phyloP scores from a whole-genome alignment of 208 protist species.

The Trypanosoma conorhini region DNA sequence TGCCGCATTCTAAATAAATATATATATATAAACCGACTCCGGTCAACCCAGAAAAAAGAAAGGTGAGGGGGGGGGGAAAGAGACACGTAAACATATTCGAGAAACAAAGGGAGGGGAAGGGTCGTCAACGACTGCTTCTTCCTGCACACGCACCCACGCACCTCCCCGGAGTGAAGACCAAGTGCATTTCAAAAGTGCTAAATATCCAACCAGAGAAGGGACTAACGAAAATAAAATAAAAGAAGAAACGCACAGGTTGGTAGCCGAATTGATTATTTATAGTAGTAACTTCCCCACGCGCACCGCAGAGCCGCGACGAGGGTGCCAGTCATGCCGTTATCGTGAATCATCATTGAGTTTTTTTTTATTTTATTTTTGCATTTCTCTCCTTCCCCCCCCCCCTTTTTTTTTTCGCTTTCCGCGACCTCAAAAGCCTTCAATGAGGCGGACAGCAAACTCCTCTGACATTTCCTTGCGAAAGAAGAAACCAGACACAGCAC shows the following conservation, averaged over 20 bases:
- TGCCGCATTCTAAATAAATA: too few relatives aligned
- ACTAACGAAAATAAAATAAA: not conserved
- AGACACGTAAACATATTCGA: not conserved
- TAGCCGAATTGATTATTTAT: not conserved
- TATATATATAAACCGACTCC: not conserved
- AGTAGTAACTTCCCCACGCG: not conserved
- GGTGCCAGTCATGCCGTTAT: not conserved
- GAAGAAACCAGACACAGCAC: not conserved
- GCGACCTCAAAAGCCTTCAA: not conserved
- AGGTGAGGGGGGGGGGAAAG: not conserved
- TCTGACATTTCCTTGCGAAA: not conserved
- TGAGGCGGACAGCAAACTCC: not conserved
- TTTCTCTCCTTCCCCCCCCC: not conserved
- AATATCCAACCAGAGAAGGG: not conserved
- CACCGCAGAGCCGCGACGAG: not conserved
- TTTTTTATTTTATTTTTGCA: not conserved
- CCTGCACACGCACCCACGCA: too few relatives aligned
- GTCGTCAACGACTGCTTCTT: not conserved
- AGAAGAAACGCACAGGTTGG: not conserved
- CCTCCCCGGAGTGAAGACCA: too few relatives aligned
- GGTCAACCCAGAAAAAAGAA: slow-evolving; percentile 4
- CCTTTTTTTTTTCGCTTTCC: not conserved
- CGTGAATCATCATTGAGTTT: not conserved
- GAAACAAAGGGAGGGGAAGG: not conserved
- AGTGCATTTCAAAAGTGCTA: not conserved